These are phyloP conservation scores for Ustilago lituana DNA, from an alignment of 1,284 basidiomycete species.

Conservation along the genomic window DNA sequence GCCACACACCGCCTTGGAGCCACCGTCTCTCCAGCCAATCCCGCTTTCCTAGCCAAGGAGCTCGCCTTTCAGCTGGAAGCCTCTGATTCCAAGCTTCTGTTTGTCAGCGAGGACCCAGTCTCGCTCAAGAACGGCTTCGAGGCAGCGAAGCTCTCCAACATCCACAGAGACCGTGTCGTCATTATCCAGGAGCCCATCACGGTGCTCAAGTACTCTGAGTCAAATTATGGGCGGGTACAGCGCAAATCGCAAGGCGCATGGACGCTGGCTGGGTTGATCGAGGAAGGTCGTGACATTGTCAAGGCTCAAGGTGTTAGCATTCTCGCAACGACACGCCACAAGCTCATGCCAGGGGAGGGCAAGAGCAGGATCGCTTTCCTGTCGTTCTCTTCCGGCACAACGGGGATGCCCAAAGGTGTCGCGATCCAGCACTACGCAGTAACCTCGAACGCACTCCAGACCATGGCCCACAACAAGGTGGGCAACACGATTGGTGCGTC, in stretches of 20 bases:
- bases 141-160: conserved; percentile 71
- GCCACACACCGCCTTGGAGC: conserved; percentile 78
- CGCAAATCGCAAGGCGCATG: conserved; percentile 50
- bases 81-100: conserved; percentile 73
- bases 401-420: conserved; percentile 67
- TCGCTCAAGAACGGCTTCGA: conserved; percentile 69
- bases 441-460: conserved; percentile 59
- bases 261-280: conserved; percentile 71
- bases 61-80: conserved; percentile 70
- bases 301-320: conserved; percentile 68
- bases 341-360: conserved; percentile 74
- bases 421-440: conserved; percentile 63
- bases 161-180: conserved; percentile 70
- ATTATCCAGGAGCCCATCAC: conserved; percentile 44
- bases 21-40: conserved; percentile 78
- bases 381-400: conserved; percentile 68
- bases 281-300: conserved; percentile 70
- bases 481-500: conserved; percentile 29
- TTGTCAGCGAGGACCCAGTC: conserved; percentile 73
- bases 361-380: conserved; percentile 70
- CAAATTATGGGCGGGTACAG: conserved; percentile 46
- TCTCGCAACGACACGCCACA: conserved; percentile 68
- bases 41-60: conserved; percentile 76
- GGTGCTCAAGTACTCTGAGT: conserved; percentile 35
- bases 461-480: conserved; percentile 61